A percentile compares a stretch with the other conserved stretches of the same genome.
phyloP scores from a whole-genome alignment of 2,329 filamentous ascomycete genomes.

The Clonostachys sp. region DNA sequence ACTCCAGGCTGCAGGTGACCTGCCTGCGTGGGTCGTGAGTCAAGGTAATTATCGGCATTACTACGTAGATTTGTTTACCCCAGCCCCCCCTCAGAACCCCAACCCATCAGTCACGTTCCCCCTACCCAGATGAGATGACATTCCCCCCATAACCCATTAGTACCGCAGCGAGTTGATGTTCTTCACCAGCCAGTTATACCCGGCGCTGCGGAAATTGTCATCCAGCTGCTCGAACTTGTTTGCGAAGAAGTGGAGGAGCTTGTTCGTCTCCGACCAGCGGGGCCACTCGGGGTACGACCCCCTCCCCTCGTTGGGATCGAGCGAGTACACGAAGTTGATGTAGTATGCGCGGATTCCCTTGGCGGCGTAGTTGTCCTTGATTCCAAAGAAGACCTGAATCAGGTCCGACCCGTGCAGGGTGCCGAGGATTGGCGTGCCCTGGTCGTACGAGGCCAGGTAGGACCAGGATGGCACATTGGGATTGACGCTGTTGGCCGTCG shows the following conservation, averaged over 20 bases:
- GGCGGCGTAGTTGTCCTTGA: conserved; percentile 41
- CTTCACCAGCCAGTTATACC: not conserved
- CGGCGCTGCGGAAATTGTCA: not conserved
- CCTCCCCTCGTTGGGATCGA: conserved; percentile 48
- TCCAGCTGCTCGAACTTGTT: not conserved
- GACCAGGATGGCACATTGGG: conserved; percentile 50
- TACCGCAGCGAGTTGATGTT: not conserved
- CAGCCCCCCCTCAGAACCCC: too few species aligned
- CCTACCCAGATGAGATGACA: too few species aligned
- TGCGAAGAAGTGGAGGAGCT: conserved; percentile 20
- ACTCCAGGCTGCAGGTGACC: too few species aligned
- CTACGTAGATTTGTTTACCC: too few species aligned
- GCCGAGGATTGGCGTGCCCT: conserved; percentile 55
- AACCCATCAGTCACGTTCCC: too few species aligned
- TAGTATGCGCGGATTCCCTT: conserved; percentile 50
- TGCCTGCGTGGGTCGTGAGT: too few species aligned
- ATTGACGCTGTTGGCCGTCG: conserved; percentile 26
- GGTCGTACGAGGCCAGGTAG: conserved; percentile 55
- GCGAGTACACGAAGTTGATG: conserved; percentile 49
- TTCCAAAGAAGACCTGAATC: conserved; percentile 47
- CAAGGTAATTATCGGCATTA: too few species aligned
- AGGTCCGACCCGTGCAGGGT: conserved; percentile 60
- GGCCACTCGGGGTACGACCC: conserved; percentile 9
- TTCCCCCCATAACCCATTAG: too few species aligned
- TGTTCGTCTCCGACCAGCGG: conserved; percentile 31